These are phyloP conservation scores for Wickerhamiella occidentalis DNA, from an alignment of 805 yeast genomes.

Conservation along the genomic window DNA sequence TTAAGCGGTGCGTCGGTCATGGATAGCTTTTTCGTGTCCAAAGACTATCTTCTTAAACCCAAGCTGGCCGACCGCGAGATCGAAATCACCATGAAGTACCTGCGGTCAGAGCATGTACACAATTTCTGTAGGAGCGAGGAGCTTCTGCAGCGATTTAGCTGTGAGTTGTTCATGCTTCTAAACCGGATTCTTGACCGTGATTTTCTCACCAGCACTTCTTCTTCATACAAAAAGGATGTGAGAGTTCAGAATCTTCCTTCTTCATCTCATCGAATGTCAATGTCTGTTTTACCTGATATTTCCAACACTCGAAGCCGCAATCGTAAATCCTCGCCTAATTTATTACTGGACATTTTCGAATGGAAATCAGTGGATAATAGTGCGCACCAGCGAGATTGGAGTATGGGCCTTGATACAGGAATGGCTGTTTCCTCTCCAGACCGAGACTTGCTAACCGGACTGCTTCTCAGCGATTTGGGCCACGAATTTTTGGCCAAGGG, in stretches of 20 bases:
- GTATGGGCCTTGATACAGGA: constrained; percentile 8
- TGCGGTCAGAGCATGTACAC: constrained; percentile 25
- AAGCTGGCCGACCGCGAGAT: constrained; percentile 29
- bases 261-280: constrained; percentile 13
- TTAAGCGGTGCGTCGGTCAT: constrained; percentile 19
- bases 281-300: constrained; percentile 14
- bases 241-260: constrained; percentile 12
- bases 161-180: constrained; percentile 26
- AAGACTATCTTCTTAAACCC: constrained; percentile 21
- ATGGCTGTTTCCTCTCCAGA: background rate
- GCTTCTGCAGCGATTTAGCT: constrained; percentile 27
- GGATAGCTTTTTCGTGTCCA: constrained; percentile 26
- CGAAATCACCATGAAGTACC: constrained; percentile 23
- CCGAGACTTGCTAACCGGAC: constrained; percentile 13
- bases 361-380: constrained; percentile 9
- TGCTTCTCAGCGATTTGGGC: constrained; percentile 27
- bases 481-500: constrained; percentile 22
- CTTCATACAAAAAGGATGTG: constrained; percentile 20
- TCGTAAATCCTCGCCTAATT: constrained; percentile 14
- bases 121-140: constrained; percentile 29
- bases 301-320: constrained; percentile 6
- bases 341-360: constrained; percentile 14
- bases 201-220: constrained; percentile 16
- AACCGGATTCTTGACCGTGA: constrained; percentile 25
- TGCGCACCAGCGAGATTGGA: background rate